These are phyloP conservation scores for Pichia gijzeniarum DNA, from an alignment of 805 yeast genomes.

Conservation along the genomic window DNA sequence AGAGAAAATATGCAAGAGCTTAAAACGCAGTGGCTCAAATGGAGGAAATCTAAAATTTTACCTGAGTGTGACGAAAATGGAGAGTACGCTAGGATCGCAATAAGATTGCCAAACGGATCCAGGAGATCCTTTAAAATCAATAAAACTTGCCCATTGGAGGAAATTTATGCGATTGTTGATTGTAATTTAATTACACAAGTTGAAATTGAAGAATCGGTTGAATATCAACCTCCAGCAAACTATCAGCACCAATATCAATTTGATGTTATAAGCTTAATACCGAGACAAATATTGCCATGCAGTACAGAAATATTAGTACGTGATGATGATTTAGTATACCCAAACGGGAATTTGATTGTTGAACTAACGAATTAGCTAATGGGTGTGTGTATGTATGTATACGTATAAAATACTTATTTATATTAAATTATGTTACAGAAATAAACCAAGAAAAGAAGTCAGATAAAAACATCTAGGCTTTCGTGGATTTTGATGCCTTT, in stretches of 20 bases:
- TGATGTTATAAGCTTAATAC: slow-evolving; percentile 48
- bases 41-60: slow-evolving; percentile 34
- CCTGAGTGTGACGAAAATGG: slow-evolving; percentile 18
- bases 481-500: slow-evolving; percentile 19
- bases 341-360: slow-evolving; percentile 55
- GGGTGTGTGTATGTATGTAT: background rate
- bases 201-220: slow-evolving; percentile 28
- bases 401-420: no score
- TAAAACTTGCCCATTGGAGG: slow-evolving; percentile 44
- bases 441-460: background rate
- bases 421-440: no score
- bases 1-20: slow-evolving; percentile 25
- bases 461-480: background rate
- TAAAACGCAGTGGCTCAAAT: slow-evolving; percentile 37
- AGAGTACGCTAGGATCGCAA: slow-evolving; percentile 55
- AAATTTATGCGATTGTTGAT: slow-evolving; percentile 68
- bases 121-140: slow-evolving; percentile 48
- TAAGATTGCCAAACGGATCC: slow-evolving; percentile 58
- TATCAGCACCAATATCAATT: slow-evolving; percentile 46
- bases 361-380: slow-evolving; percentile 10
- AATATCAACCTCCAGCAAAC: slow-evolving; percentile 18
- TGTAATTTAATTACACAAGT: slow-evolving; percentile 27
- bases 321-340: slow-evolving; percentile 46
- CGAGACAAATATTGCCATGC: slow-evolving; percentile 40
- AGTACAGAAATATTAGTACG: slow-evolving; percentile 27